phyloP scores from a whole-genome alignment of 108 stramenopile genomes.

The Conticribra weissflogii region DNA sequence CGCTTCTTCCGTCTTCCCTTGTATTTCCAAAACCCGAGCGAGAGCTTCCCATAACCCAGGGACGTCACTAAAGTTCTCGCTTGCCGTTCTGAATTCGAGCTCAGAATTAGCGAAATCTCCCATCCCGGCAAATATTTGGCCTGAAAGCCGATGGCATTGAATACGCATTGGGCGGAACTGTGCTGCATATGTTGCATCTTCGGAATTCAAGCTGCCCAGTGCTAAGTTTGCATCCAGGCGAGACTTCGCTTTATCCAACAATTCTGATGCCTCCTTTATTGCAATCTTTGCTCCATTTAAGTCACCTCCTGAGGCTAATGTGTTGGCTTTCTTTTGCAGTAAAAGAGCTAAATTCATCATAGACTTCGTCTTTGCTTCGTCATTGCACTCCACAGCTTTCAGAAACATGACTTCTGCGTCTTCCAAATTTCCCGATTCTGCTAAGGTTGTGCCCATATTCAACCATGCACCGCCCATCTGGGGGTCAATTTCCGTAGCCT shows the following conservation, averaged over 20 bases:
- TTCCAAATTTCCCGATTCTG: conserved; percentile 51
- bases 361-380: conserved; percentile 50
- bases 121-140: conserved; percentile 50
- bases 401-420: conserved; percentile 63
- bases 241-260: conserved; percentile 49
- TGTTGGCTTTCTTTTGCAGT: conserved; percentile 47
- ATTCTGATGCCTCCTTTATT: conserved; percentile 24
- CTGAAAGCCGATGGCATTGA: conserved; percentile 47
- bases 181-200: conserved; percentile 24
- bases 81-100: conserved; percentile 48
- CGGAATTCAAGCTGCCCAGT: conserved; percentile 14
- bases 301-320: conserved; percentile 48
- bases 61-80: conserved; percentile 49
- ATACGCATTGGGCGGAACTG: conserved; percentile 52
- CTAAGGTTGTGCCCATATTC: conserved; percentile 61
- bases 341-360: conserved; percentile 61
- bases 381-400: conserved; percentile 48
- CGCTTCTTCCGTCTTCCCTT: conserved; percentile 55
- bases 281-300: conserved; percentile 37
- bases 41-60: conserved; percentile 52
- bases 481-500: conserved; percentile 46
- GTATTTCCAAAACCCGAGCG: conserved; percentile 52
- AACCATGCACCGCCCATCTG: conserved; percentile 60
- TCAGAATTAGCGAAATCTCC: conserved; percentile 53
- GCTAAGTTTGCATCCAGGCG: conserved; percentile 34